Percentiles rank a stretch among this genome's conserved stretches.
phyloP scores from a whole-genome alignment of 441 rosid genomes.

The Adansonia grandidieri region DNA sequence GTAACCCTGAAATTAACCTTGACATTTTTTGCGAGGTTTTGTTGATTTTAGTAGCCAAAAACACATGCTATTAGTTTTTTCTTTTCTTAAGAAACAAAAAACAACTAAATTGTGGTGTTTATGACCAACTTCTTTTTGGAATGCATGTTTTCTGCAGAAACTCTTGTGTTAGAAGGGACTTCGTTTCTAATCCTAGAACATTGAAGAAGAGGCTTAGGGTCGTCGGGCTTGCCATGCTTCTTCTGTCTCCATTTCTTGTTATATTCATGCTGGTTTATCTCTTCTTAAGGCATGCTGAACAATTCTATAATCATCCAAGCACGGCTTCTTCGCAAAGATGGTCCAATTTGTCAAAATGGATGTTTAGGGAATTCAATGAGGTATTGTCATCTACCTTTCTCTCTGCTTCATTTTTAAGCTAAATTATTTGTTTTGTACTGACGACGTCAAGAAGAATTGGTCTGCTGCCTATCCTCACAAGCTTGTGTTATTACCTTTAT shows the following conservation, averaged over 20 bases:
- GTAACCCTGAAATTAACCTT: neutral
- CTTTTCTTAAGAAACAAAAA: neutral
- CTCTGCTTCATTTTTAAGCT: neutral
- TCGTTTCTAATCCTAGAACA: constrained; percentile 75
- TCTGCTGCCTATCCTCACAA: constrained; percentile 13
- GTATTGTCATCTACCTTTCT: constrained; percentile 38
- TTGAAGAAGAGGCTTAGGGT: constrained; percentile 85
- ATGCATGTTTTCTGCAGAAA: constrained; percentile 56
- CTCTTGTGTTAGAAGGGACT: constrained; percentile 86
- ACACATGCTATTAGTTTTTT: neutral
- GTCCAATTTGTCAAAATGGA: constrained; percentile 98
- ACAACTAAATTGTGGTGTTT: neutral
- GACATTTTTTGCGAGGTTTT: neutral
- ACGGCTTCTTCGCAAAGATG: constrained; percentile 98
- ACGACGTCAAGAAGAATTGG: neutral
- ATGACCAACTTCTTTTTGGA: constrained; percentile 33
- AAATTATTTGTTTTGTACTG: constrained; percentile 9
- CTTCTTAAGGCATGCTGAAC: constrained; percentile 96
- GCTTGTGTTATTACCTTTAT: neutral
- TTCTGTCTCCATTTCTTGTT: constrained; percentile 93
- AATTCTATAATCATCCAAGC: constrained; percentile 95
- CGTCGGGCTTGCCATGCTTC: constrained; percentile 89
- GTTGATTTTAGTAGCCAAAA: neutral
- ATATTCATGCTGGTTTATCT: constrained; percentile 96
- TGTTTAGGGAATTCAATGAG: constrained; percentile 97